phyloP scores from a whole-genome alignment of 495 filamentous ascomycete genomes.

The Daldinia concentrica region DNA sequence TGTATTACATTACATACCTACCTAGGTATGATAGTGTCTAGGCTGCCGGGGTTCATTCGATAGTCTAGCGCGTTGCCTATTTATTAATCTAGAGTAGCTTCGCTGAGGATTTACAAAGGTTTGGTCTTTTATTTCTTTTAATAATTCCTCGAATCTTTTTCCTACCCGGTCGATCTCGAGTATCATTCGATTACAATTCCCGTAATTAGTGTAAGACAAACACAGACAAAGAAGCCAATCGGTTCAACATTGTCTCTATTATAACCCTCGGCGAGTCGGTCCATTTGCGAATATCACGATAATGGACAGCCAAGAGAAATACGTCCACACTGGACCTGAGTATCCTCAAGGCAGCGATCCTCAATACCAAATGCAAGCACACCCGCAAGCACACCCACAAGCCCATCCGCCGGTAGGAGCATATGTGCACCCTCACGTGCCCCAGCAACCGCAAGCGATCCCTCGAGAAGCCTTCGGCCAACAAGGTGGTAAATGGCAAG shows the following conservation, averaged over 20 bases:
- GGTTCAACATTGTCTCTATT: not conserved
- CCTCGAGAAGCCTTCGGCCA: slow-evolving; percentile 21
- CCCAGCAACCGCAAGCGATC: slow-evolving; percentile 12
- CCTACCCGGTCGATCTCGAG: not conserved
- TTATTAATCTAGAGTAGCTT: slow-evolving; percentile 21
- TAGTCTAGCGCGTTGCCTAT: slow-evolving; percentile 3
- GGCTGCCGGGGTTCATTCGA: not conserved
- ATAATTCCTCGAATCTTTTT: not conserved
- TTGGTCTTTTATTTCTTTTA: slow-evolving; percentile 12
- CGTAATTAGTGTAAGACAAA: not conserved
- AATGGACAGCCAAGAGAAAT: slow-evolving; percentile 38
- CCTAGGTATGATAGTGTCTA: not conserved
- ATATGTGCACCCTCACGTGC: slow-evolving; percentile 7
- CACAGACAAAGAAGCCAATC: not conserved
- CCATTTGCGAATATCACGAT: not conserved
- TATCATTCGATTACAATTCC: not conserved
- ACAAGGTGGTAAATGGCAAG: slow-evolving; percentile 48
- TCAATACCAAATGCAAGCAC: slow-evolving; percentile 17
- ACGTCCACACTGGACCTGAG: slow-evolving; percentile 18
- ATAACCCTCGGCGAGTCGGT: not conserved
- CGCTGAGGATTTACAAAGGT: not conserved
- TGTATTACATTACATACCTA: too few species aligned
- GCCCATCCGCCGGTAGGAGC: slow-evolving; percentile 15
- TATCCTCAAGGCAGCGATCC: slow-evolving; percentile 25
- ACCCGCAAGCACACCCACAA: slow-evolving; percentile 9